Evolutionary conservation across 2,329 filamentous ascomycete genomes (phyloP).

Genomic region (Fusarium humuli): DNA sequence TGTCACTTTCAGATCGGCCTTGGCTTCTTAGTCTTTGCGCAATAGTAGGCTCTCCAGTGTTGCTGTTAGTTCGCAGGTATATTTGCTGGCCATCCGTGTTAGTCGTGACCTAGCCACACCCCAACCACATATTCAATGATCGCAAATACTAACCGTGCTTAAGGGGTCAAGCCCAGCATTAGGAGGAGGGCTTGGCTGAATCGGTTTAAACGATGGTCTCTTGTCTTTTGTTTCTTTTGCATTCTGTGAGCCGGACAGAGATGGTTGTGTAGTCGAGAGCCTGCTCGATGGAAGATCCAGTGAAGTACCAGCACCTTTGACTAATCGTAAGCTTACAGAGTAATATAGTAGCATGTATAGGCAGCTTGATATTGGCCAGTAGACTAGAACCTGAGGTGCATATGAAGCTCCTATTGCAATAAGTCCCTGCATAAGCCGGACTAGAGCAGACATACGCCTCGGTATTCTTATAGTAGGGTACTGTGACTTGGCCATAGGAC

Average conservation of each 20-base stretch:
- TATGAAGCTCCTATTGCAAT: conserved; percentile 14
- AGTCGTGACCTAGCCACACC: conserved; percentile 4
- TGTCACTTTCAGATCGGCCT: conserved; percentile 64
- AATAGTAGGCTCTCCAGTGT: conserved; percentile 57
- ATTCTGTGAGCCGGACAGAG: conserved; percentile 70
- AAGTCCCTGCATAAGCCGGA: conserved; percentile 29
- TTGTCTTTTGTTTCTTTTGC: conserved; percentile 51
- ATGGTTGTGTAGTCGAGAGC: conserved; percentile 46
- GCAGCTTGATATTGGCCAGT: conserved; percentile 11
- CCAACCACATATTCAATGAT: neutral
- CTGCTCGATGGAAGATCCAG: conserved; percentile 43
- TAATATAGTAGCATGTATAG: conserved; percentile 8
- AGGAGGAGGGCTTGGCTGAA: conserved; percentile 42
- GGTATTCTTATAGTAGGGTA: conserved; percentile 13
- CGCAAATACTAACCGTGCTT: conserved; percentile 50
- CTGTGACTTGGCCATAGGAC: conserved; percentile 17
- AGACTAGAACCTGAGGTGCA: neutral
- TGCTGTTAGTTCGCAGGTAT: conserved; percentile 54
- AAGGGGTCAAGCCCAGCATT: conserved; percentile 53
- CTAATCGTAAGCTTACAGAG: conserved; percentile 45
- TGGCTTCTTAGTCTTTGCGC: conserved; percentile 66
- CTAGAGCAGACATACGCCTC: conserved; percentile 20
- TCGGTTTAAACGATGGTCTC: conserved; percentile 46
- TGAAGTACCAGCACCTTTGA: conserved; percentile 40
- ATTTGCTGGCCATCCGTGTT: conserved; percentile 51